Evolutionary conservation across 192 early-diverging fungal genomes (phyloP).

Genomic region (Mortierella antarctica): DNA sequence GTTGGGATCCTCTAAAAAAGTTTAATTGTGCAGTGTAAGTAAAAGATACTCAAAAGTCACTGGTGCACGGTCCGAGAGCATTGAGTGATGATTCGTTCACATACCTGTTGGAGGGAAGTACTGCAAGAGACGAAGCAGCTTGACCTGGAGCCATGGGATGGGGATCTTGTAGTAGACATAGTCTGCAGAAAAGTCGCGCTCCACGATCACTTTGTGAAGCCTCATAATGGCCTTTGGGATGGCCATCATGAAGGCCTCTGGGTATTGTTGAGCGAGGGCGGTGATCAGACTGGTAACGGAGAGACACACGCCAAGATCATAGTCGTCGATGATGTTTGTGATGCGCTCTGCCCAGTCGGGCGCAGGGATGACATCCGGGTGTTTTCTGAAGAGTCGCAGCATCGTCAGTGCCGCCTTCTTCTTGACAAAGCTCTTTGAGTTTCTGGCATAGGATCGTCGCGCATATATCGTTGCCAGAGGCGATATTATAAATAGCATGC

Average conservation of each 20-base stretch:
- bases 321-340: slow-evolving; percentile 85
- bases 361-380: slow-evolving; percentile 88
- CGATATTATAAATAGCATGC: slow-evolving; percentile 33
- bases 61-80: background rate
- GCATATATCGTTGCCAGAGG: background rate
- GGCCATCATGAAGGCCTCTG: slow-evolving; percentile 81
- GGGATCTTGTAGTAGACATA: slow-evolving; percentile 99
- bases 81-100: background rate
- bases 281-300: slow-evolving; percentile 87
- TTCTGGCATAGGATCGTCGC: slow-evolving; percentile 44
- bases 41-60: slow-evolving; percentile 4
- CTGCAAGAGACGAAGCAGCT: slow-evolving; percentile 92
- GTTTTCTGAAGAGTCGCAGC: slow-evolving; percentile 87
- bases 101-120: slow-evolving; percentile 90
- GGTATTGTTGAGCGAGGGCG: slow-evolving; percentile 91
- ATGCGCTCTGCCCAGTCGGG: slow-evolving; percentile 90
- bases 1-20: slow-evolving; percentile 61
- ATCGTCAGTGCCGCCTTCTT: slow-evolving; percentile 98
- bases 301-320: slow-evolving; percentile 89
- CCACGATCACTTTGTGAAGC: slow-evolving; percentile 86
- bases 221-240: slow-evolving; percentile 83
- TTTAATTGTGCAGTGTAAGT: background rate
- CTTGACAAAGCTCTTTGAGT: slow-evolving; percentile 86
- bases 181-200: slow-evolving; percentile 83
- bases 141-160: slow-evolving; percentile 98